Evolutionary conservation across 345 rosid species (phyloP), one percentile per base, ranked within the genome.

Genomic region (Citrus maxima): DNA sequence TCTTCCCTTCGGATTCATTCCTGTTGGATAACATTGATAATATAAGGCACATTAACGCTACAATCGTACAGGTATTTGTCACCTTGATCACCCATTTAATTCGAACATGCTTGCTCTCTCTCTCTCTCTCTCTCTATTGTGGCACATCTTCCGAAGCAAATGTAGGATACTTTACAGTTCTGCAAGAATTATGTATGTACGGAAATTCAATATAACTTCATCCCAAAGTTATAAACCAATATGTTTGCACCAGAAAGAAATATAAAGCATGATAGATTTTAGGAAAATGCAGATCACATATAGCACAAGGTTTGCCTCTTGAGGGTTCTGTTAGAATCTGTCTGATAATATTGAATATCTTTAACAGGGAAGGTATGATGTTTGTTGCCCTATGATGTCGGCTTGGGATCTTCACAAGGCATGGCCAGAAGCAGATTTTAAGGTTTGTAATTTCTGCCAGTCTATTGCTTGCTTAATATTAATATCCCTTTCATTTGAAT

Each of bases 401-500:
- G 99, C 99, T 79, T 94, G 99, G 99, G 99, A 96, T 90, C 93
- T 94, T 77, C 99, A 91, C 77, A 96, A 85, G 88, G 92, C 93
- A 79, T 96, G 96, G 97, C 97, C 97, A 30, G 98, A 94, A 87
- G 97, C 97, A 73, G 95, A 91, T 28, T 87, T 96, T 49, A 92
- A 88, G 95, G 99, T 93, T 75, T 69, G 18, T 19, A 67, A 58
- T 21, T 49, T 6, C 55, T 81, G 18, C 14, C 21, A 25, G 24
- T 69, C 19, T 35, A 70, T 42, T 61, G 56, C 35, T 67, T 27
- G 72, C 54, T 19, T 65, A n/a, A 65, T 75, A 49, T 21, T 66
- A 18, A 65, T 75, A 65, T 64, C 46, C 18, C 34, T 49, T 75
- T 65, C 60, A 70, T 51, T 75, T 24, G 66, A 14, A 34, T n/a